These are phyloP conservation scores for Mollisiaceae sp. DNA, from an alignment of 2,329 filamentous ascomycete genomes.

Conservation along the genomic window DNA sequence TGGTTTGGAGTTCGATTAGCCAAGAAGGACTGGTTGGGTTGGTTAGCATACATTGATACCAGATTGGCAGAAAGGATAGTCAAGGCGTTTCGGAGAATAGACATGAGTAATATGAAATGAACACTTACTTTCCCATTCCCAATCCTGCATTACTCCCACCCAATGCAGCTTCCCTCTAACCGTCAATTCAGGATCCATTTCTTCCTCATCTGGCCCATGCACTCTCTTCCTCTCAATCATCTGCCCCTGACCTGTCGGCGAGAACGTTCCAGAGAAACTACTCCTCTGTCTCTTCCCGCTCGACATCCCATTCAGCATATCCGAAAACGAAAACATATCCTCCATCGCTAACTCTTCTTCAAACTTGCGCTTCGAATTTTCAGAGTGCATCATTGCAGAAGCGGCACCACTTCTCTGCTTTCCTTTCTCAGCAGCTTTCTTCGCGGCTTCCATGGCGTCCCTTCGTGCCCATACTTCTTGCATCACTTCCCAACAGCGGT, in stretches of 20 bases:
- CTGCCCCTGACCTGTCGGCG: slow-evolving; percentile 7
- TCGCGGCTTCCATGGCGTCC: slow-evolving; percentile 50
- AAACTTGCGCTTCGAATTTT: slow-evolving; percentile 38
- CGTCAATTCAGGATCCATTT: slow-evolving; percentile 63
- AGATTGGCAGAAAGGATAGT: not conserved
- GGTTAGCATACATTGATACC: slow-evolving; percentile 14
- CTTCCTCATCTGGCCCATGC: slow-evolving; percentile 42
- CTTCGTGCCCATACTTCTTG: slow-evolving; percentile 70
- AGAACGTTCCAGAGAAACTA: slow-evolving; percentile 25
- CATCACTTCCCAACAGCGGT: slow-evolving; percentile 67
- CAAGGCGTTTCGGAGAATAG: slow-evolving; percentile 4
- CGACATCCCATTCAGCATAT: slow-evolving; percentile 37
- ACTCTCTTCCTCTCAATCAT: slow-evolving; percentile 30
- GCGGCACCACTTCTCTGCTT: slow-evolving; percentile 23
- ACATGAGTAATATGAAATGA: slow-evolving; percentile 26
- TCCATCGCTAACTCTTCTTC: slow-evolving; percentile 40
- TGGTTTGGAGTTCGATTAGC: slow-evolving; percentile 15
- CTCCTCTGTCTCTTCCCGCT: slow-evolving; percentile 32
- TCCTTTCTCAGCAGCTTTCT: slow-evolving; percentile 28
- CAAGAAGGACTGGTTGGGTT: slow-evolving; percentile 29
- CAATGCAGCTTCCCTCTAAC: slow-evolving; percentile 71
- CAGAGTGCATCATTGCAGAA: slow-evolving; percentile 36
- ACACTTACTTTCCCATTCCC: slow-evolving; percentile 71
- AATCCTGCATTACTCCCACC: slow-evolving; percentile 74
- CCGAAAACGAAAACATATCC: slow-evolving; percentile 37